These are phyloP conservation scores for Kodamaea derodonti DNA, from an alignment of 1,139 yeast species.

Conservation along the genomic window DNA sequence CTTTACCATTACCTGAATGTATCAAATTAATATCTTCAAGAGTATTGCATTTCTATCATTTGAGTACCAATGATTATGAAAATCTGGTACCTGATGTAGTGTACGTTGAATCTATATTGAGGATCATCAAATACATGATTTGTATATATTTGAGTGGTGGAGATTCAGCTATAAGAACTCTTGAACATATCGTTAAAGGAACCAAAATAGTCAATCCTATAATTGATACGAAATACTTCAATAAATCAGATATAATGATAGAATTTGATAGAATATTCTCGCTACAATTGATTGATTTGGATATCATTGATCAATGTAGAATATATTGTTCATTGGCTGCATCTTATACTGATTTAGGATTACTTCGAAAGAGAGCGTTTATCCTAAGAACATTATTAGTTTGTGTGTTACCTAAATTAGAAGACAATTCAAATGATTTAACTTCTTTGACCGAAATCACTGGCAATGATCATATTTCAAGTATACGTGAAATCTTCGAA, in stretches of 20 bases:
- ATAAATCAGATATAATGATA: slow-evolving; percentile 43
- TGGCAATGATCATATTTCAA: slow-evolving; percentile 7
- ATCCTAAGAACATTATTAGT: slow-evolving; percentile 59
- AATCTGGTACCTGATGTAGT: slow-evolving; percentile 84
- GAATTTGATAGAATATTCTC: slow-evolving; percentile 46
- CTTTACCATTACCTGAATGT: slow-evolving; percentile 43
- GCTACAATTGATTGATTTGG: slow-evolving; percentile 40
- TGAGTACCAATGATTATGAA: slow-evolving; percentile 57
- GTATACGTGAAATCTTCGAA: slow-evolving; percentile 31
- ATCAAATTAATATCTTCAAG: slow-evolving; percentile 44
- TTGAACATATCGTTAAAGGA: slow-evolving; percentile 14
- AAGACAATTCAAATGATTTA: slow-evolving; percentile 3
- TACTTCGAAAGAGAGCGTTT: slow-evolving; percentile 66
- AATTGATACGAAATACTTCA: slow-evolving; percentile 24
- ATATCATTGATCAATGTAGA: slow-evolving; percentile 50
- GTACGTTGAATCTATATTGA: slow-evolving; percentile 65
- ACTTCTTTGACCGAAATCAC: not conserved
- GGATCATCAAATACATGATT: slow-evolving; percentile 62
- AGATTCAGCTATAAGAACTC: slow-evolving; percentile 19
- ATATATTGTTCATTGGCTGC: slow-evolving; percentile 66
- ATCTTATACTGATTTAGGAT: slow-evolving; percentile 58
- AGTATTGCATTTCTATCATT: slow-evolving; percentile 53
- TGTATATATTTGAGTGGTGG: slow-evolving; percentile 46
- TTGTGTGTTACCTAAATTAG: slow-evolving; percentile 45
- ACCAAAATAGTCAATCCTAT: slow-evolving; percentile 18